phyloP scores from a whole-genome alignment of 306 rosid species.

The Vigna nakashimae region DNA sequence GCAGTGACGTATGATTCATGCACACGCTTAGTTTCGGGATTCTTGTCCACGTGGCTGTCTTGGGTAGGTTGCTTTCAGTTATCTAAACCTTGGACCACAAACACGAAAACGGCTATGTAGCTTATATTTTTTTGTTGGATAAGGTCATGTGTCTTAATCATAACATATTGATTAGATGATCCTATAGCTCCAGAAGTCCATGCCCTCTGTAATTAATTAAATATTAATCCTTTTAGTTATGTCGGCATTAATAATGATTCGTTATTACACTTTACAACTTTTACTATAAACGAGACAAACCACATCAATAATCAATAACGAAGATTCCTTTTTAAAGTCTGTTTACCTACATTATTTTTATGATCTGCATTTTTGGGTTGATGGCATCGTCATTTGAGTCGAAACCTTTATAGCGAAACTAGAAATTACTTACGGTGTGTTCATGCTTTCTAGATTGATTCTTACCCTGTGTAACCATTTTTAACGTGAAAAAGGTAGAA shows the following conservation, averaged over 20 bases:
- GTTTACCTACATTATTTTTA: not conserved
- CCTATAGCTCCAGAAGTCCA: not conserved
- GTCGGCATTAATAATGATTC: not conserved
- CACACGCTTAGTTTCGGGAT: not conserved
- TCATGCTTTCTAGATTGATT: not conserved
- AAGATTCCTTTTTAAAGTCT: not conserved
- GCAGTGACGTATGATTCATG: not conserved
- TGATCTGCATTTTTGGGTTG: not conserved
- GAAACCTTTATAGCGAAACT: too few relatives aligned
- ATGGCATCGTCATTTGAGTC: too few relatives aligned
- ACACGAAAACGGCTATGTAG: too few relatives aligned
- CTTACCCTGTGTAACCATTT: not conserved
- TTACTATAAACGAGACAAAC: not conserved
- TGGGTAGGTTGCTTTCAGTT: not conserved
- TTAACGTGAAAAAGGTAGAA: too few relatives aligned
- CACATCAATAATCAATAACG: not conserved
- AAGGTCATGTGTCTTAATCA: slow-evolving; percentile 17
- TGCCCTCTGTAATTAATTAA: not conserved
- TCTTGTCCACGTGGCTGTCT: not conserved
- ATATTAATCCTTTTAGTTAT: not conserved
- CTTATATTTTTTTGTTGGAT: not conserved
- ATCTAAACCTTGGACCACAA: not conserved
- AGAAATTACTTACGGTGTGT: not conserved
- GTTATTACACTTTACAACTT: not conserved
- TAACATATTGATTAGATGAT: slow-evolving; percentile 9